Percentiles rank a stretch among this genome's conserved stretches.
Conservation (phyloP, 768 basidiomycete species). For the Lepiota brunneoincarnata region DNA sequence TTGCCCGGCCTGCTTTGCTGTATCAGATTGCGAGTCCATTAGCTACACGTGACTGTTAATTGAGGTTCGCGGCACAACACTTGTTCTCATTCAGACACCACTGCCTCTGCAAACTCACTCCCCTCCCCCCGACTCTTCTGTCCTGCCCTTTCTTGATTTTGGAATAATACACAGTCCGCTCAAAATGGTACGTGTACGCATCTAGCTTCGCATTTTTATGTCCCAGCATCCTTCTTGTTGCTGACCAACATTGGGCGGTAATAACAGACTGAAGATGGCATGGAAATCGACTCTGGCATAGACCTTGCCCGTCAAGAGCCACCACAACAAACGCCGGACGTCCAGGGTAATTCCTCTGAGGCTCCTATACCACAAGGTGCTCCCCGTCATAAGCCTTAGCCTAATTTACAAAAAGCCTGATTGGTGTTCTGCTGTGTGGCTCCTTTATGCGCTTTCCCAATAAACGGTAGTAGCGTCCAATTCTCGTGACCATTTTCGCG, state of each 20-base stretch:
- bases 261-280: constrained; percentile 9
- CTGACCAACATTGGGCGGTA: constrained; percentile 5
- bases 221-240: background rate
- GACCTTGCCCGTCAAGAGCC: background rate
- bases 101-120: background rate
- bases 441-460: background rate
- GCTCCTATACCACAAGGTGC: background rate
- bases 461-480: constrained; percentile 18
- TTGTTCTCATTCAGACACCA: constrained; percentile 6
- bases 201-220: background rate
- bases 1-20: background rate
- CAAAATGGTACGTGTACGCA: constrained; percentile 1
- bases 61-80: constrained; percentile 9
- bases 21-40: background rate
- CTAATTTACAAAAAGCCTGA: background rate
- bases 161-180: constrained; percentile 10
- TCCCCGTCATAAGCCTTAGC: too few relatives aligned
- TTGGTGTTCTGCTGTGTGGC: background rate
- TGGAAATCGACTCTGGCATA: constrained; percentile 7
- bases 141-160: constrained; percentile 7
- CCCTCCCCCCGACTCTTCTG: constrained; percentile 1
- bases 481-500: constrained; percentile 61
- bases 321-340: constrained; percentile 2
- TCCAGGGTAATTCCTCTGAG: constrained; percentile 4
- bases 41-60: constrained; percentile 11